phyloP scores from a whole-genome alignment of 345 rosid genomes.

The Litchi chinensis region DNA sequence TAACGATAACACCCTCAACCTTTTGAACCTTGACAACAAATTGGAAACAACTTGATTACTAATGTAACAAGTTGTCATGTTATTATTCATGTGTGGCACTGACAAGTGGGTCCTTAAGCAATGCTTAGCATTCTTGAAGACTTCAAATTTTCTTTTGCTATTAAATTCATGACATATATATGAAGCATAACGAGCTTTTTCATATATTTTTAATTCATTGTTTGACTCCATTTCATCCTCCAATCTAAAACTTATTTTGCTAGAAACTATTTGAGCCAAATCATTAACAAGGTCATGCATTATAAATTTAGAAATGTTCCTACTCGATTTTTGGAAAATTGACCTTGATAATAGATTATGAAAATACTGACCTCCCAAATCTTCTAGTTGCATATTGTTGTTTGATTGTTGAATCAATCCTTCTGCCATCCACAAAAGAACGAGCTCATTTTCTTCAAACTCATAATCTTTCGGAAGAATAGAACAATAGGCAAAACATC shows the following conservation, averaged over 20 bases:
- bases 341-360: too few species aligned
- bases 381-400: too few species aligned
- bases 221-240: not conserved
- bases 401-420: conserved; percentile 9
- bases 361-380: too few species aligned
- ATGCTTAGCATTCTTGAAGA: too few species aligned
- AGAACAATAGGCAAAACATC: conserved; percentile 24
- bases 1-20: not conserved
- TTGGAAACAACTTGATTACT: not conserved
- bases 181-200: not conserved
- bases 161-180: too few species aligned
- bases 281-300: conserved; percentile 27
- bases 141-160: too few species aligned
- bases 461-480: conserved; percentile 20
- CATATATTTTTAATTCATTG: not conserved
- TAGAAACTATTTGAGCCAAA: not conserved
- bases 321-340: conserved; percentile 13
- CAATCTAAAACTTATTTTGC: not conserved
- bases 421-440: conserved; percentile 27
- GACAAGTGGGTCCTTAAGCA: not conserved
- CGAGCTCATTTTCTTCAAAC: conserved; percentile 20
- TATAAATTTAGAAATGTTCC: not conserved
- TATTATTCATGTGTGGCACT: not conserved
- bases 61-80: too few species aligned
- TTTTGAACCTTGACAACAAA: too few species aligned